A percentile compares a stretch with the other conserved stretches of the same genome.
Conservation (phyloP, 768 basidiomycete genomes). For the Lyophyllum decastes region DNA sequence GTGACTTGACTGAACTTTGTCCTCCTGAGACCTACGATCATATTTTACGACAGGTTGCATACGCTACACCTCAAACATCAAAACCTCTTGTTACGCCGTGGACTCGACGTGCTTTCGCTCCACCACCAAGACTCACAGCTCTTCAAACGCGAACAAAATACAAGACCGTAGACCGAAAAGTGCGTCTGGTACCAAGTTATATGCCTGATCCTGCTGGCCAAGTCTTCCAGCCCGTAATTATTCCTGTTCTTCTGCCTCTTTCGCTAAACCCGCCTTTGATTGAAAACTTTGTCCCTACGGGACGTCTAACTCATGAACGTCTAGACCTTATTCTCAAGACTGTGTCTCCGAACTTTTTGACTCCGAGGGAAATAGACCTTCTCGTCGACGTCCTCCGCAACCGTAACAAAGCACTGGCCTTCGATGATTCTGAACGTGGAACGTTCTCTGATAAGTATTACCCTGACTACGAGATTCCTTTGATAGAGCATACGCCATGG, state of each 20-base stretch:
- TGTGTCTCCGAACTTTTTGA: constrained; percentile 4
- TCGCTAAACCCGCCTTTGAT: constrained; percentile 5
- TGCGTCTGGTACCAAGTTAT: constrained; percentile 23
- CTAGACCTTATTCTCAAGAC: constrained; percentile 13
- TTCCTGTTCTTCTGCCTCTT: constrained; percentile 6
- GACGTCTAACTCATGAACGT: constrained; percentile 12
- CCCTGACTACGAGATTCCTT: constrained; percentile 30
- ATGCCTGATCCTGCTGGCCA: constrained; percentile 22
- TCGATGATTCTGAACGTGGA: constrained; percentile 26
- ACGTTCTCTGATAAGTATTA: constrained; percentile 30
- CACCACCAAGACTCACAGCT: background rate
- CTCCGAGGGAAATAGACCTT: constrained; percentile 17
- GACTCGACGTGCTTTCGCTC: constrained; percentile 6
- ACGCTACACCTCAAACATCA: background rate
- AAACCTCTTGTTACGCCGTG: constrained; percentile 8
- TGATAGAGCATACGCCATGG: constrained; percentile 36
- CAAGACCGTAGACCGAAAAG: constrained; percentile 25
- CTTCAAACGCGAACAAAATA: constrained; percentile 11
- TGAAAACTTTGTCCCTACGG: constrained; percentile 7
- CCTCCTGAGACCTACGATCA: constrained; percentile 15
- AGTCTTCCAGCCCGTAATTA: constrained; percentile 17
- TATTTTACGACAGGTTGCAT: constrained; percentile 3
- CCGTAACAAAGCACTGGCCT: constrained; percentile 19
- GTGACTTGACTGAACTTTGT: too few species aligned
- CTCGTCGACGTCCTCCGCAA: constrained; percentile 15